Conservation (phyloP, 768 basidiomycete species). For the Macrolepiota albuminosa region DNA sequence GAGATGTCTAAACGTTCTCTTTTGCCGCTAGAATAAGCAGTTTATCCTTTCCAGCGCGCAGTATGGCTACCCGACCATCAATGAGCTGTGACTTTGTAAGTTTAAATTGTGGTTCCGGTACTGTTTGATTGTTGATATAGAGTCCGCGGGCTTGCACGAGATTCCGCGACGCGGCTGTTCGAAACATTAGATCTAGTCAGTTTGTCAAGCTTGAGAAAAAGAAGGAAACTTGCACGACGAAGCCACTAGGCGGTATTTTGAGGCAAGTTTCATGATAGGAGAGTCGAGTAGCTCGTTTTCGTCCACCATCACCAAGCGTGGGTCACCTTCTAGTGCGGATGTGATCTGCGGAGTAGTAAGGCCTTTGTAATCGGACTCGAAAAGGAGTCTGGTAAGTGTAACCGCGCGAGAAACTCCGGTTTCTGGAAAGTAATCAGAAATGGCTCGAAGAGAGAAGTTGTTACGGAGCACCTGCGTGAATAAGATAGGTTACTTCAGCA, state of each 20-base stretch:
- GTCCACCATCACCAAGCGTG: constrained; percentile 52
- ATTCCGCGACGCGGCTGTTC: constrained; percentile 59
- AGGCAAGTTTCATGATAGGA: constrained; percentile 58
- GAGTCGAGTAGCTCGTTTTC: constrained; percentile 46
- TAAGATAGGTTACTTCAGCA: constrained; percentile 49
- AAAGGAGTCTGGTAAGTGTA: constrained; percentile 39
- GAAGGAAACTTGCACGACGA: constrained; percentile 57
- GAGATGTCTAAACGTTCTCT: neutral
- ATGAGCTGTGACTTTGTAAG: constrained; percentile 46
- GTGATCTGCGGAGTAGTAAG: constrained; percentile 55
- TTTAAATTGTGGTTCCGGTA: constrained; percentile 44
- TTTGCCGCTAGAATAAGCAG: constrained; percentile 45
- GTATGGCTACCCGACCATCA: constrained; percentile 54
- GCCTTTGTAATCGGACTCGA: constrained; percentile 36
- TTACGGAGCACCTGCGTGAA: constrained; percentile 33
- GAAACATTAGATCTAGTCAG: neutral
- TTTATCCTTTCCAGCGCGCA: constrained; percentile 75
- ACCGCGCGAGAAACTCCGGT: constrained; percentile 35
- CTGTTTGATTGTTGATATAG: constrained; percentile 61
- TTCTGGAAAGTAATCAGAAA: constrained; percentile 22
- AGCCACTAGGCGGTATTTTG: constrained; percentile 48
- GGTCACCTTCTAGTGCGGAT: constrained; percentile 58
- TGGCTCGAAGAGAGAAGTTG: neutral
- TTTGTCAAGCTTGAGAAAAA: neutral
- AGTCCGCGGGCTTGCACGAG: constrained; percentile 64